These are phyloP conservation scores for Gracilaria domingensis DNA, from an alignment of 23 red algal genomes.

Conservation along the genomic window DNA sequence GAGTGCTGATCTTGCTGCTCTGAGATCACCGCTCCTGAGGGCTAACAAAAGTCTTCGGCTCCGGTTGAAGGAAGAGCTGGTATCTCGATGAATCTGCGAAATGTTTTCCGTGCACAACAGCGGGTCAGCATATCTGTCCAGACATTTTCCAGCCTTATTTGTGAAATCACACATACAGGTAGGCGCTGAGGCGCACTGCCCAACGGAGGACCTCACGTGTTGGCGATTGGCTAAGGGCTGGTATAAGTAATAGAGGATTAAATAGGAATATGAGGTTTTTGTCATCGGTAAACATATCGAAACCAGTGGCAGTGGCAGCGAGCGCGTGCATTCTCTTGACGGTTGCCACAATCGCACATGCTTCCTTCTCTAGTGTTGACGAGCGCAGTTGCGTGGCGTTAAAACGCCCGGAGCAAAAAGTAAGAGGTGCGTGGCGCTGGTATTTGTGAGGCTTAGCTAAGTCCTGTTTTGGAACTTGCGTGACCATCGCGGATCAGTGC, in stretches of 20 bases:
- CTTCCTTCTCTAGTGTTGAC: neutral
- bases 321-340: neutral
- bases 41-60: neutral
- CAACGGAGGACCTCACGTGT: neutral
- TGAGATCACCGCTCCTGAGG: neutral
- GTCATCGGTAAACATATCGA: no score
- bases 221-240: neutral
- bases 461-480: no score
- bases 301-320: neutral
- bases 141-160: neutral
- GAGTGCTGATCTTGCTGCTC: no score
- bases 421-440: constrained; percentile 12
- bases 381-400: no score
- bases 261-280: neutral
- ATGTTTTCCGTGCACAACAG: neutral
- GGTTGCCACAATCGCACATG: neutral
- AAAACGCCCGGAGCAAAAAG: constrained; percentile 30
- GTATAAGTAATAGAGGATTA: neutral
- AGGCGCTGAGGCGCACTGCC: constrained; percentile 11
- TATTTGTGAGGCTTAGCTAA: neutral
- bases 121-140: no score
- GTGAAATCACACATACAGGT: neutral
- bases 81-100: neutral
- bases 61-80: neutral
- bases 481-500: constrained; percentile 25